A percentile compares a stretch with the other conserved stretches of the same genome.
Evolutionary conservation across 148 eudicot genomes (phyloP).

Genomic region (Selenicereus undatus): DNA sequence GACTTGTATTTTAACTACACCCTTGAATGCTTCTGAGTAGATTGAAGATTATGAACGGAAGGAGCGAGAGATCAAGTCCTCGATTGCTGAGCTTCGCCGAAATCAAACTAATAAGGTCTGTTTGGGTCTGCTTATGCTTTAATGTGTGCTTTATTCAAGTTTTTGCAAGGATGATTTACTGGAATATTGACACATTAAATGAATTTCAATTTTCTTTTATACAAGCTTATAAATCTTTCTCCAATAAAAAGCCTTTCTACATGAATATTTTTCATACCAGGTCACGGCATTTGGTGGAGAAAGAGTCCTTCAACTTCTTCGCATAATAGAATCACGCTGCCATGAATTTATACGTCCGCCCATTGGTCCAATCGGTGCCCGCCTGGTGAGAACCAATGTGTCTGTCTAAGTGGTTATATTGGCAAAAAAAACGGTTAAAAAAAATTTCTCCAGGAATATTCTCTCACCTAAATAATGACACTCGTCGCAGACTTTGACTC

Average conservation of each 20-base stretch:
- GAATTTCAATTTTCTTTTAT: neutral
- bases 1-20: neutral
- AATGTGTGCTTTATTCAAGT: slow-evolving; percentile 2
- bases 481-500: slow-evolving; percentile 54
- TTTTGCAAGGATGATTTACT: neutral
- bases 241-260: neutral
- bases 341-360: slow-evolving; percentile 68
- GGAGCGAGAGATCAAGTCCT: slow-evolving; percentile 33
- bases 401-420: neutral
- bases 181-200: neutral
- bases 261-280: slow-evolving; percentile 34
- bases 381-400: slow-evolving; percentile 52
- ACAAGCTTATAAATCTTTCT: neutral
- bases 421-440: neutral
- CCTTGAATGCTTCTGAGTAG: slow-evolving; percentile 31
- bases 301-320: slow-evolving; percentile 61
- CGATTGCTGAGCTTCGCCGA: slow-evolving; percentile 45
- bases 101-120: slow-evolving; percentile 75
- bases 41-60: slow-evolving; percentile 42
- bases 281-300: slow-evolving; percentile 92
- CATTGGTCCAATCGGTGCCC: slow-evolving; percentile 92
- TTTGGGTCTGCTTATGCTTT: slow-evolving; percentile 13
- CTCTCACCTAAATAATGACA: neutral
- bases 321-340: slow-evolving; percentile 66
- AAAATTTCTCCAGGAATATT: neutral